Percentiles rank a stretch among this genome's conserved stretches.
phyloP scores from a whole-genome alignment of 164 flowering plant genomes.

The Hamamelis virginiana region DNA sequence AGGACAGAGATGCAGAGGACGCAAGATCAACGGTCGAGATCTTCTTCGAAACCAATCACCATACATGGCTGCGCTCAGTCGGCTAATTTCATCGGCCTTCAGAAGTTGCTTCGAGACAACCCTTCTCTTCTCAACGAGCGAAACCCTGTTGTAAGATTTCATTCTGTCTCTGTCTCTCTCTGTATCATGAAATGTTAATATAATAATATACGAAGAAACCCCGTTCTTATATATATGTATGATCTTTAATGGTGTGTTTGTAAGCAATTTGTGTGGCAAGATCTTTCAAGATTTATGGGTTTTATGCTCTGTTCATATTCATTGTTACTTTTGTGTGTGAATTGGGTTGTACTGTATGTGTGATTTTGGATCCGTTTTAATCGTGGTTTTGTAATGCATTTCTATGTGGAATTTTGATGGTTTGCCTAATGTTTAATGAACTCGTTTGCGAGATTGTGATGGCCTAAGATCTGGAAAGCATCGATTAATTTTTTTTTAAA shows the following conservation, averaged over 20 bases:
- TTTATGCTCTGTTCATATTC: neutral
- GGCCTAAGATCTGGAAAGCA: too few species aligned
- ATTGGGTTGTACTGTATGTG: neutral
- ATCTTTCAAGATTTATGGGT: neutral
- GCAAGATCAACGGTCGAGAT: constrained; percentile 54
- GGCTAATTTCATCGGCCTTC: constrained; percentile 66
- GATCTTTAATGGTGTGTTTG: neutral
- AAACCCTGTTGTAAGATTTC: constrained; percentile 71
- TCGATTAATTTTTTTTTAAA: too few species aligned
- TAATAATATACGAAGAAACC: too few species aligned
- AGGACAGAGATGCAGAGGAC: constrained; percentile 35
- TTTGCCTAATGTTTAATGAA: too few species aligned
- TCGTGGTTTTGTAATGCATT: too few species aligned
- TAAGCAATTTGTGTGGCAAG: neutral
- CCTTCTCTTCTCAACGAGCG: constrained; percentile 84
- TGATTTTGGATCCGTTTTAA: neutral
- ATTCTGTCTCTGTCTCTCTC: constrained; percentile 3
- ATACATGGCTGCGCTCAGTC: constrained; percentile 76
- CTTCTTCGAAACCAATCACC: constrained; percentile 57
- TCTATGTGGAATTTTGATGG: too few species aligned
- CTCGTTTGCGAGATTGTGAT: too few species aligned
- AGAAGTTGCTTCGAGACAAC: constrained; percentile 57
- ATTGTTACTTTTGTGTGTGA: neutral
- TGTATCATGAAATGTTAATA: neutral
- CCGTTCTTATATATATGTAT: too few species aligned